Evolutionary conservation across 106 monocot species (phyloP), one percentile per base, ranked within the genome.

Genomic region (Triglochin maritima): DNA sequence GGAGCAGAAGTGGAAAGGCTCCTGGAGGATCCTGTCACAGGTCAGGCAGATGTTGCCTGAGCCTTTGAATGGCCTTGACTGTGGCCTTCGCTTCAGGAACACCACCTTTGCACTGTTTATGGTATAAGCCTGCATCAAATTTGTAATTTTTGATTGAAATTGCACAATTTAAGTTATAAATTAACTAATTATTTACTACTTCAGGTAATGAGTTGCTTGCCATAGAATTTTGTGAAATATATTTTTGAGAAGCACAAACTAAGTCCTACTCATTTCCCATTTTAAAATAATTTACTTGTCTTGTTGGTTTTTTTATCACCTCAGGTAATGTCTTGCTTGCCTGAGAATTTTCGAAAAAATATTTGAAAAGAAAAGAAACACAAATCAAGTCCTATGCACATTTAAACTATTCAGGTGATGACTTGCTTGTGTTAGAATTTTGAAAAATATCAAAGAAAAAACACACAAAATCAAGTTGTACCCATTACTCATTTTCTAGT

Each of bases 41-140:
- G 85, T 83, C 64, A 77, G 73, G 79, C 92, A 93, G 69, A 85
- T 79, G 62, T 93, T 93, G 43, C 83, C 85, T 49, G 83, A 85
- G 4, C 88, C 92, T 74, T 93, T 93, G 75, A 88, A 93, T 17
- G 87, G 92, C 77, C 92, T 81, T 2, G 85, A 85, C 57, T 93
- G 88, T 44, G 92, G 92, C 79, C 92, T 75, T 61, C 83, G 85
- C 81, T 93, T 93, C 71, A 93, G 63, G 74, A 93, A 93, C 17
- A 93, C 79, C 68, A 93, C 92, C 77, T 93, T 93, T 6, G 92
- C 92, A 73, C 88, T 93, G 68, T 92, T 92, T 68, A 92, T 92
- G 5, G 92, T 92, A 64, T 92, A 93, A 2, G 92, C 81, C 92
- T 88, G 73, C 64, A 29, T 13, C 47, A 46, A 17, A 64, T 48